Conservation (phyloP, 2,329 filamentous ascomycete genomes). For the Endoconidiophora laricicola region DNA sequence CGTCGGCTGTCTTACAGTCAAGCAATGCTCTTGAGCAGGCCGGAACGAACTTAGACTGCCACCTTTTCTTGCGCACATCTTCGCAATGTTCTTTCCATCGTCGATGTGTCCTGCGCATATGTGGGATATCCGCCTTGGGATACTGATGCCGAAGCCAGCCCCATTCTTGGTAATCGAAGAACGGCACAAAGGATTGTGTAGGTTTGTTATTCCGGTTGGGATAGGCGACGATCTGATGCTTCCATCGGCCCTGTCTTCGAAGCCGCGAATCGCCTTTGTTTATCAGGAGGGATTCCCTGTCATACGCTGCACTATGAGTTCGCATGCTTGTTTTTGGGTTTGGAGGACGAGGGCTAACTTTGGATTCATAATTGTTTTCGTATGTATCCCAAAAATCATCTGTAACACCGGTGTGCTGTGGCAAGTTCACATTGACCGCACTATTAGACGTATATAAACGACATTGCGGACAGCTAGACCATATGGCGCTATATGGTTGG, state of each 20-base stretch:
- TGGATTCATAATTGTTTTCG: not conserved
- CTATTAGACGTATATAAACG: not conserved
- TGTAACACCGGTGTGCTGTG: not conserved
- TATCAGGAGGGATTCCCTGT: not conserved
- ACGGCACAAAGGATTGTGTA: constrained; percentile 6
- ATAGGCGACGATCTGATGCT: constrained; percentile 5
- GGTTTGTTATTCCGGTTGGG: not conserved
- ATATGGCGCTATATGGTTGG: not conserved
- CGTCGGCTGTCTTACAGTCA: constrained; percentile 12
- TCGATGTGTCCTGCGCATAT: constrained; percentile 6
- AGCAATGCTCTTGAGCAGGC: not conserved
- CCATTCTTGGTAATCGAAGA: constrained; percentile 13
- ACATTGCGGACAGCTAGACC: not conserved
- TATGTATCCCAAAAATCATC: constrained; percentile 1
- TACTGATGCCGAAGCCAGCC: constrained; percentile 13
- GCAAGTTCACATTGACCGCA: not conserved
- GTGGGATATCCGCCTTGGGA: not conserved
- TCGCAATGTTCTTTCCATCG: constrained; percentile 13
- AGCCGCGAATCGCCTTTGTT: not conserved
- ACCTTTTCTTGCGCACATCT: not conserved
- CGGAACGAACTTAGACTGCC: constrained; percentile 1
- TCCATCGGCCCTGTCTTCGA: not conserved
- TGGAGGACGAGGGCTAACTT: not conserved
- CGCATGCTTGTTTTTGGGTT: not conserved
- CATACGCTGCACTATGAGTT: not conserved